Conservation (phyloP, 164 flowering plant species). For the Stephania cephalantha region DNA sequence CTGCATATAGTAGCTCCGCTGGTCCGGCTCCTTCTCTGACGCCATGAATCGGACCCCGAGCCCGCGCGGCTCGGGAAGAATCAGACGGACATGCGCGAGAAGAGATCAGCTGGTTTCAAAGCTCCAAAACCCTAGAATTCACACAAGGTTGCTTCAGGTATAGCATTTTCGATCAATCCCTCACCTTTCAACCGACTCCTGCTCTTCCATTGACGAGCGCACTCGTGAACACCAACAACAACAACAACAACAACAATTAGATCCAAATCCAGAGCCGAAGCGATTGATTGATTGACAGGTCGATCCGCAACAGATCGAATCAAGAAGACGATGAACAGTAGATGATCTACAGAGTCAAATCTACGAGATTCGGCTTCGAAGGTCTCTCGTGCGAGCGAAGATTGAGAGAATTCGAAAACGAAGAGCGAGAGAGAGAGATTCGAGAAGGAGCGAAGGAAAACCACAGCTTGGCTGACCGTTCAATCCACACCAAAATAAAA, state of each 20-base stretch:
- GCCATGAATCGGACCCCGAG: constrained; percentile 56
- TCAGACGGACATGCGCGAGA: constrained; percentile 30
- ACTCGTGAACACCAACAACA: neutral
- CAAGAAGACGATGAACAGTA: neutral
- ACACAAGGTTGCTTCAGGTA: constrained; percentile 52
- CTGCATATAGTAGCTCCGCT: constrained; percentile 36
- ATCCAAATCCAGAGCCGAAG: constrained; percentile 3
- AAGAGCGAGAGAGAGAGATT: neutral
- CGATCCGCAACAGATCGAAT: neutral
- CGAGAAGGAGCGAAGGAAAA: constrained; percentile 1
- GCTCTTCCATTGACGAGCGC: constrained; percentile 9
- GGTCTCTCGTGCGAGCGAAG: neutral
- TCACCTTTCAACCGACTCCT: constrained; percentile 8
- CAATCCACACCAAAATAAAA: constrained; percentile 21
- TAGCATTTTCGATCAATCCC: constrained; percentile 26
- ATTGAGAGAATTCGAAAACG: constrained; percentile 12
- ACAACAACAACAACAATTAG: neutral
- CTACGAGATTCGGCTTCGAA: neutral
- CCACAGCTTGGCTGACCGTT: constrained; percentile 21
- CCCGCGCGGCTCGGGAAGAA: constrained; percentile 38
- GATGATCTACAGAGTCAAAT: neutral
- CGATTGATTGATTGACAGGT: neutral
- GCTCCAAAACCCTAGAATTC: constrained; percentile 17
- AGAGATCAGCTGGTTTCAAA: constrained; percentile 11
- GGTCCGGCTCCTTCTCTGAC: constrained; percentile 28